Evolutionary conservation across 139 green algal species (phyloP).

Genomic region (Coelastrella sp.): DNA sequence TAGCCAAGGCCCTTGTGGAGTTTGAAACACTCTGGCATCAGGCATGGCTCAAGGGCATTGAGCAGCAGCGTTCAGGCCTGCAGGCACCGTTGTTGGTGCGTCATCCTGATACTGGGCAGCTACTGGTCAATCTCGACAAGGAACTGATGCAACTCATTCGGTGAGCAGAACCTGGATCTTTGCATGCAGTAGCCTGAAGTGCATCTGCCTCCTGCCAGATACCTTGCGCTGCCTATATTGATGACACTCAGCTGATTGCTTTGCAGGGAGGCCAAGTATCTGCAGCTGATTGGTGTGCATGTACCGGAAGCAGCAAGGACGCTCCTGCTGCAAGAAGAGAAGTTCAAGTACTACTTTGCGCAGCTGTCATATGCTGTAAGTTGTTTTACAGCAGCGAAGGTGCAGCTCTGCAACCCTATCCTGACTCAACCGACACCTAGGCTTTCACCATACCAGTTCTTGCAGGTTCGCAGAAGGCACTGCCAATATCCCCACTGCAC

Average conservation of each 20-base stretch:
- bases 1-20: slow-evolving; percentile 89
- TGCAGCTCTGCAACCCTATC: too few relatives aligned
- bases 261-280: slow-evolving; percentile 85
- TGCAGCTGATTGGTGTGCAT: slow-evolving; percentile 86
- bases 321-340: slow-evolving; percentile 82
- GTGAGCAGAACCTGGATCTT: background rate
- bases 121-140: slow-evolving; percentile 93
- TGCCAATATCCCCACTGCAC: too few relatives aligned
- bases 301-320: slow-evolving; percentile 85
- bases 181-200: too few relatives aligned
- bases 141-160: slow-evolving; percentile 89
- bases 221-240: too few relatives aligned
- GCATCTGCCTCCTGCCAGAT: too few relatives aligned
- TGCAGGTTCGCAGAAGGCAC: too few relatives aligned
- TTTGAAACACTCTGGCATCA: slow-evolving; percentile 93
- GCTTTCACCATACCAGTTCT: too few relatives aligned
- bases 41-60: slow-evolving; percentile 61
- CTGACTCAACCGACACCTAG: too few relatives aligned
- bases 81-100: slow-evolving; percentile 85
- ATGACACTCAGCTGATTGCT: background rate
- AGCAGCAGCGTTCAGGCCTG: slow-evolving; percentile 82
- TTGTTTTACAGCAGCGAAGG: too few relatives aligned
- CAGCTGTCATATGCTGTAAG: slow-evolving; percentile 74
- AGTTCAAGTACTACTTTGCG: slow-evolving; percentile 90
- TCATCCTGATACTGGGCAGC: slow-evolving; percentile 80